Conservation (phyloP, 2,329 filamentous ascomycete species). For the Allantophomopsis cytisporea region DNA sequence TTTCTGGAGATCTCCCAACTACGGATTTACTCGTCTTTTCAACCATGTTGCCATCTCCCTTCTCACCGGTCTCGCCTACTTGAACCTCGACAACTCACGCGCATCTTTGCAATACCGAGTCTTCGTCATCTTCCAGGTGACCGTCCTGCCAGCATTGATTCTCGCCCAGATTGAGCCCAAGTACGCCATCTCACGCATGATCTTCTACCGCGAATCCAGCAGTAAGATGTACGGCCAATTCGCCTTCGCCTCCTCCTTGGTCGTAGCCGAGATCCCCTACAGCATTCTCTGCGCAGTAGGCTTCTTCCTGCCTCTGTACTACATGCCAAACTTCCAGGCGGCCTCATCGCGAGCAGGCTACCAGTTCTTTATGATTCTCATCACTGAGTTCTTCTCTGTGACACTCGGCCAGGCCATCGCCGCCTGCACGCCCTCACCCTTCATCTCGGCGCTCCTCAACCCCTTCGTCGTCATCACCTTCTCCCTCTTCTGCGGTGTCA, state of each 20-base stretch:
- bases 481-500: conserved; percentile 77
- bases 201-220: conserved; percentile 77
- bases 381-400: conserved; percentile 76
- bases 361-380: conserved; percentile 73
- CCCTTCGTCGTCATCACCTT: conserved; percentile 76
- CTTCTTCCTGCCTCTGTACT: conserved; percentile 79
- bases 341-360: conserved; percentile 59
- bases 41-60: conserved; percentile 70
- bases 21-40: conserved; percentile 78
- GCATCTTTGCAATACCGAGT: conserved; percentile 72
- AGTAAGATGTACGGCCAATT: conserved; percentile 77
- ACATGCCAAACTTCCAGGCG: conserved; percentile 60
- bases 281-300: conserved; percentile 63
- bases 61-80: conserved; percentile 66
- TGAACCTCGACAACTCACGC: conserved; percentile 64
- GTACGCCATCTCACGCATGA: conserved; percentile 65
- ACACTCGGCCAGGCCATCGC: conserved; percentile 67
- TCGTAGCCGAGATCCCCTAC: conserved; percentile 79
- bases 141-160: conserved; percentile 71
- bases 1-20: conserved; percentile 80
- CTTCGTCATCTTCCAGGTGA: conserved; percentile 84
- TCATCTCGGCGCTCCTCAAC: conserved; percentile 68
- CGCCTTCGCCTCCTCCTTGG: conserved; percentile 64
- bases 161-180: conserved; percentile 66
- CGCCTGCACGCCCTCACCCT: conserved; percentile 63